Base-by-base conservation (phyloP, 208 protist species). In the Blechomonas ayalai region DNA sequence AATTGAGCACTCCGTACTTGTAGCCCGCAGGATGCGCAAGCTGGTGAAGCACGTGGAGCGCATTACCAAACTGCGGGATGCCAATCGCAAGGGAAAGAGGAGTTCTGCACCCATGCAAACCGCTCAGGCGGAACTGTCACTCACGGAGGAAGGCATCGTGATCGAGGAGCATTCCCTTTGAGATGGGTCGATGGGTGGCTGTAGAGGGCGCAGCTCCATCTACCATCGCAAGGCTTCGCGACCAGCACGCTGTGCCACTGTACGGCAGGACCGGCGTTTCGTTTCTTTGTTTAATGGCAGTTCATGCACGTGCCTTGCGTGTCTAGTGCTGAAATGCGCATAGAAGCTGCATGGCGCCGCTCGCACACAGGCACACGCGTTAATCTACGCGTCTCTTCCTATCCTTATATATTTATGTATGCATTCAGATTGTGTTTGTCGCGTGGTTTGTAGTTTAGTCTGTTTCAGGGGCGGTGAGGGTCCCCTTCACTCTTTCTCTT, bases 1-100 rank as follows among this genome's bases (percentile, higher is more conserved):
- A 10, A 52, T 91, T 22, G 69, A 84, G 53, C 71, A 87, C 38
- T 91, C 82, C 7, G 78, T 87, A 24, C 49, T 91, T 29, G 78
- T 87, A 10, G 77, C 82, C 10, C 72, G 84, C 6, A 75, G 80
- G 36, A 77, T 92, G 79, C 75, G 77, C 2, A 89, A 92, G 42
- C 58, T 92, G 0, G 73, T 92, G 23, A 55, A 67, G 39, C 75
- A 84, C 59, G 82, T 81, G 6, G 77, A 83, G 63, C 73, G 84
- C 3, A 61, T 73, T 10, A 56, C 67, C 37, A 85, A 77, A 56
- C n/a, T 79, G 27, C 62, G 65, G 15, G 58, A 79, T 16, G 60
- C 52, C 26, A n/a, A n/a, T n/a, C n/a, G n/a, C n/a, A n/a, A n/a
- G n/a, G n/a, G n/a, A n/a, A n/a, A n/a, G n/a, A n/a, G n/a, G n/a